These are phyloP conservation scores for Terfezia claveryi DNA, from an alignment of 495 filamentous ascomycete genomes.

Conservation along the genomic window DNA sequence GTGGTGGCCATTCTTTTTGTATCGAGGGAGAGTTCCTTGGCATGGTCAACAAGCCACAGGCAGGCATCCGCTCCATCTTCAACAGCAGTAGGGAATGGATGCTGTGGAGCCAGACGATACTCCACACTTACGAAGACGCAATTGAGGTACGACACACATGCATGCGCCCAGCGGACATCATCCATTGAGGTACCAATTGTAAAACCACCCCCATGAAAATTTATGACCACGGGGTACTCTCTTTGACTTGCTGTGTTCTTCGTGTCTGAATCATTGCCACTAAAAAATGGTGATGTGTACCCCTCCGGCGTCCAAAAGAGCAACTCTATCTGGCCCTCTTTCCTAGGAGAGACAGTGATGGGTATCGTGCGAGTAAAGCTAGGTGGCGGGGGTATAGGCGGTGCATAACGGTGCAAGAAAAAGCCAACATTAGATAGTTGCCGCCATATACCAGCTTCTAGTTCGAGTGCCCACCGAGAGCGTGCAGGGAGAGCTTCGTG, in stretches of 20 bases:
- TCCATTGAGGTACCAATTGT: constrained; percentile 48
- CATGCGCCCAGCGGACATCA: constrained; percentile 45
- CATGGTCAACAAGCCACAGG: constrained; percentile 39
- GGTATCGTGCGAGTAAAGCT: constrained; percentile 42
- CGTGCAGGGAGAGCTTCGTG: constrained; percentile 3
- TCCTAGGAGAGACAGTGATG: constrained; percentile 31
- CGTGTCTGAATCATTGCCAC: not conserved
- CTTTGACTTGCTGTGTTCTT: not conserved
- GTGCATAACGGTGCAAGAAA: constrained; percentile 46
- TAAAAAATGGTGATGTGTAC: constrained; percentile 15
- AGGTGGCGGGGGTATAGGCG: constrained; percentile 43
- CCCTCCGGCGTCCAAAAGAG: constrained; percentile 59
- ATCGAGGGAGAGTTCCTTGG: constrained; percentile 34
- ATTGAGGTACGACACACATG: constrained; percentile 29
- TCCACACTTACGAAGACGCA: constrained; percentile 47
- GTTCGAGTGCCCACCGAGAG: constrained; percentile 43
- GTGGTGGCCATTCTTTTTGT: constrained; percentile 43
- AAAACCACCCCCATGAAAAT: constrained; percentile 64
- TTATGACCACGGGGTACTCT: constrained; percentile 37
- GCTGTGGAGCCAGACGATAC: constrained; percentile 57
- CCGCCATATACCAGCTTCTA: constrained; percentile 57
- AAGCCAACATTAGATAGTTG: constrained; percentile 60
- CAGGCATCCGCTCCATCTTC: constrained; percentile 55
- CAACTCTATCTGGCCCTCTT: constrained; percentile 34
- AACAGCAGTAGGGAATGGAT: constrained; percentile 53